phyloP scores from a whole-genome alignment of 257 asterid genomes.

The Scutellaria baicalensis region DNA sequence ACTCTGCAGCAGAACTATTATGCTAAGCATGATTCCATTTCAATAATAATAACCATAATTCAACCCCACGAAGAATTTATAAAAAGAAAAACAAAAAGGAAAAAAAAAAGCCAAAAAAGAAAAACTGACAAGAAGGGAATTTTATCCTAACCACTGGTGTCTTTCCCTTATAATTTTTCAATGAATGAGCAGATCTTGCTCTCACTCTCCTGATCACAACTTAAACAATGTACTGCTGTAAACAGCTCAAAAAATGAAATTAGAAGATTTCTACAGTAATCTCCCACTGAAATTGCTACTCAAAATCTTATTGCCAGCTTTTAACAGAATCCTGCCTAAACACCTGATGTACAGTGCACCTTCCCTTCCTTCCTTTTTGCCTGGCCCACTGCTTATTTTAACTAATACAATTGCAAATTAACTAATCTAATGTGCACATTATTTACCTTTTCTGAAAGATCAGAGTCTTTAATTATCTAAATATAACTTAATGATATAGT shows the following conservation, averaged over 20 bases:
- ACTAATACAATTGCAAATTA: not conserved
- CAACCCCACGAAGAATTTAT: no score
- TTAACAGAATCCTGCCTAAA: not conserved
- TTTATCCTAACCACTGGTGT: not conserved
- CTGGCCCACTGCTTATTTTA: not conserved
- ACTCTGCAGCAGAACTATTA: conserved; percentile 34
- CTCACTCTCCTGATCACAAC: not conserved
- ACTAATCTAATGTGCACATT: not conserved
- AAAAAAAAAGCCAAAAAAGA: not conserved
- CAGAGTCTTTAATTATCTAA: not conserved
- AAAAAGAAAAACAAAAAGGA: not conserved
- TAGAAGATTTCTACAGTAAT: not conserved
- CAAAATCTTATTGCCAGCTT: not conserved
- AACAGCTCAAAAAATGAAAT: not conserved
- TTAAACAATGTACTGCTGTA: not conserved
- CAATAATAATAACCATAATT: not conserved
- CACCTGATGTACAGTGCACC: not conserved
- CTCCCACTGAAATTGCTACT: not conserved
- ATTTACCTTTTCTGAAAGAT: not conserved
- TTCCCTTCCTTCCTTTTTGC: not conserved
- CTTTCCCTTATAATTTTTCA: not conserved
- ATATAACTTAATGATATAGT: not conserved
- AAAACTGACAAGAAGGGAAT: not conserved
- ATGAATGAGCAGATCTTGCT: not conserved
- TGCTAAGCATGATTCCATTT: not conserved